phyloP scores from a whole-genome alignment of 2,329 filamentous ascomycete species.

The Chlorencoelia australis region DNA sequence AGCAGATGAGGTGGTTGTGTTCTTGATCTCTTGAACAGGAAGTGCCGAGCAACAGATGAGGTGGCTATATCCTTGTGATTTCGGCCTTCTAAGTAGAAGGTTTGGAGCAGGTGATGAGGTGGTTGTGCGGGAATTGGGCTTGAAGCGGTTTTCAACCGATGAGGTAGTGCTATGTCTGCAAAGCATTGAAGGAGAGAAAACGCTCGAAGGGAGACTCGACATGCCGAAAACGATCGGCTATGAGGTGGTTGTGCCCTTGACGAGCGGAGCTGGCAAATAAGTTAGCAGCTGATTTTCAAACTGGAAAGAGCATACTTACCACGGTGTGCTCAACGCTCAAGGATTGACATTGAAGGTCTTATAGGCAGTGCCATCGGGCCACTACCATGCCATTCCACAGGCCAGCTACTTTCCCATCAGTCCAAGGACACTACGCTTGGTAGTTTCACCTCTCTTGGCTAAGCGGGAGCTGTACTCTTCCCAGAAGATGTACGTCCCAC shows the following conservation, averaged over 20 bases:
- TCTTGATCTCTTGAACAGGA: no score
- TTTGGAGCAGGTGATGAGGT: neutral
- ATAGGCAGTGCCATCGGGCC: conserved; percentile 8
- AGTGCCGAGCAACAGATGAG: no score
- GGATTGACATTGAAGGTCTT: conserved; percentile 7
- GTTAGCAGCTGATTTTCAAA: conserved; percentile 3
- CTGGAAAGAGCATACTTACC: conserved; percentile 3
- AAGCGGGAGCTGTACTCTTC: neutral
- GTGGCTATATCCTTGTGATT: no score
- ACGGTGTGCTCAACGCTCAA: conserved; percentile 6
- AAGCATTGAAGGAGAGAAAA: neutral
- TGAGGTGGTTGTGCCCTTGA: conserved; percentile 7
- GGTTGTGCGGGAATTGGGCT: neutral
- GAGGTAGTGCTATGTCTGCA: neutral
- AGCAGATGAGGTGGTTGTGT: no score
- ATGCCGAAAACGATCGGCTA: conserved; percentile 3
- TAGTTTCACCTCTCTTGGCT: conserved; percentile 5
- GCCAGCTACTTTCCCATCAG: conserved; percentile 7
- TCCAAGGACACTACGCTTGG: conserved; percentile 7
- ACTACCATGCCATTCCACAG: conserved; percentile 5
- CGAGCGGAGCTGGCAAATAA: no score
- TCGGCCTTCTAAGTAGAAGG: no score
- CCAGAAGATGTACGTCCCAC: conserved; percentile 3
- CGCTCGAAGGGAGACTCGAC: conserved; percentile 2
- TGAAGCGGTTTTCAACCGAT: neutral